These are phyloP conservation scores for Diplodia intermedia DNA, from an alignment of 2,329 filamentous ascomycete species.

Conservation along the genomic window DNA sequence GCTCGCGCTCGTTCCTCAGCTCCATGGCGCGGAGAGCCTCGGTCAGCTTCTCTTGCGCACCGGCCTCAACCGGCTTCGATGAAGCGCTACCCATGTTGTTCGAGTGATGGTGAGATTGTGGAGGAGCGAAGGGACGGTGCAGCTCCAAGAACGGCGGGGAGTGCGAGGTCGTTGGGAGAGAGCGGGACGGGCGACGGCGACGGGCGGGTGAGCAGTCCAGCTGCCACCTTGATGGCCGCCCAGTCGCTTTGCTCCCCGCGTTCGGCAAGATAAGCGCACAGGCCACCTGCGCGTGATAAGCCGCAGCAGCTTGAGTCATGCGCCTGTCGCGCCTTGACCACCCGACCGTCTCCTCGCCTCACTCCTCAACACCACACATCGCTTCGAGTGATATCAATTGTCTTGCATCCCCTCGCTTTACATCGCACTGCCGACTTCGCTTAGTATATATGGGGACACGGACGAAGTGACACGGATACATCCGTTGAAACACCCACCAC, in stretches of 20 bases:
- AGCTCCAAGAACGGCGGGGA: background rate
- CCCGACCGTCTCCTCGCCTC: background rate
- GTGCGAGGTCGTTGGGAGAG: background rate
- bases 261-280: constrained; percentile 6
- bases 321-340: background rate
- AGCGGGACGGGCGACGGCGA: background rate
- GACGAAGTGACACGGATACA: too few relatives aligned
- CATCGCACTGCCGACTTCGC: background rate
- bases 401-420: background rate
- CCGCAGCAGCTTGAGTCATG: background rate
- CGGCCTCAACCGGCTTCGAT: constrained; percentile 44
- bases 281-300: constrained; percentile 16
- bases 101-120: background rate
- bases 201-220: background rate
- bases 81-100: constrained; percentile 45
- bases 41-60: constrained; percentile 49
- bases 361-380: background rate
- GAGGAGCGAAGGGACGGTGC: background rate
- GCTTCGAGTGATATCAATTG: background rate
- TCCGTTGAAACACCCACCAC: too few relatives aligned
- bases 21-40: constrained; percentile 55
- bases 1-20: constrained; percentile 50
- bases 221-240: constrained; percentile 32
- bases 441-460: too few relatives aligned
- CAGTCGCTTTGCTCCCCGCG: background rate